Conservation (phyloP, 169 alveolate genomes). For the Amoebophrya sp. region DNA sequence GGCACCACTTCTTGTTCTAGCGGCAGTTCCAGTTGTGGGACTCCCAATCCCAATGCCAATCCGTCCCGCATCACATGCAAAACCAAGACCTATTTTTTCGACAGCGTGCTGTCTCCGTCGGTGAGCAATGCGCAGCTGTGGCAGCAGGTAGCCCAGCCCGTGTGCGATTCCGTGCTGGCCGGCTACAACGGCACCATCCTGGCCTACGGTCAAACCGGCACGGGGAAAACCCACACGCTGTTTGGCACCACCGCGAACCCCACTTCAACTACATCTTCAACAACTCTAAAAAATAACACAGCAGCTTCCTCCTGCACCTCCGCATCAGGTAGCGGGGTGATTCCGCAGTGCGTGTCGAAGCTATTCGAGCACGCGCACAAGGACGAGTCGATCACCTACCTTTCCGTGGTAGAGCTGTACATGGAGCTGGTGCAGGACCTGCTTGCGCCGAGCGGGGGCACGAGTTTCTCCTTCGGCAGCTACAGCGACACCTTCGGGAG, state of each 20-base stretch:
- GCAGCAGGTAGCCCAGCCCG: background rate
- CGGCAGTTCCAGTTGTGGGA: too few relatives aligned
- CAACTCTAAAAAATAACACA: too few relatives aligned
- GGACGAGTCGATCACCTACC: background rate
- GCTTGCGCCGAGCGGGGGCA: too few relatives aligned
- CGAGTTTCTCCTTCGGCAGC: too few relatives aligned
- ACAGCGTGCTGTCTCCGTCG: background rate
- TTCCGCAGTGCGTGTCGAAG: background rate
- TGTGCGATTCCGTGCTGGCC: background rate
- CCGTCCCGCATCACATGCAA: background rate
- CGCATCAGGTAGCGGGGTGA: too few relatives aligned
- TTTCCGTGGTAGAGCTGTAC: background rate
- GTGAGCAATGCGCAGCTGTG: background rate
- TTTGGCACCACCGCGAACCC: background rate
- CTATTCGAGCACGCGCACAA: background rate
- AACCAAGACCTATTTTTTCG: background rate
- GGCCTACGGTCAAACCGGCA: background rate
- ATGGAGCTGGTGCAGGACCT: background rate
- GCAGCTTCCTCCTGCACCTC: too few relatives aligned
- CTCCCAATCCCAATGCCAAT: too few relatives aligned
- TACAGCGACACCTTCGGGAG: too few relatives aligned
- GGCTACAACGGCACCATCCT: background rate
- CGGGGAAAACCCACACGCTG: background rate
- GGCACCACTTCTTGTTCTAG: too few relatives aligned
- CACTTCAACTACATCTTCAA: too few relatives aligned